Conservation (phyloP, 331 rosid species). For the Quercus tomentella region DNA sequence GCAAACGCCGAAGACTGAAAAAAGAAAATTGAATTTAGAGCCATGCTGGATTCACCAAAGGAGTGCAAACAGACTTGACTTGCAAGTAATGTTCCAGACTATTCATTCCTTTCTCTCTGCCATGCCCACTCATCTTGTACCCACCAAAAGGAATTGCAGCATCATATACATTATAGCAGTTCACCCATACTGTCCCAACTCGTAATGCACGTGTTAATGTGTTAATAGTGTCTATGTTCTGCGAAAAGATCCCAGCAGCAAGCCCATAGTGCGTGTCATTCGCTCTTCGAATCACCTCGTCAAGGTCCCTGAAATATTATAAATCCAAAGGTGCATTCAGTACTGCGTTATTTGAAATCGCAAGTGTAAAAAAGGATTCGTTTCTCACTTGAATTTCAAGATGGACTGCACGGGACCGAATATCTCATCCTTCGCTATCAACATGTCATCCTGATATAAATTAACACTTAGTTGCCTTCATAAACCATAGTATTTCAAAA, state of each 20-base stretch:
- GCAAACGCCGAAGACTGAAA: background rate
- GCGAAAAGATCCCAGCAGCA: conserved; percentile 83
- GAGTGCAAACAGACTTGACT: conserved; percentile 83
- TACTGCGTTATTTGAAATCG: too few relatives aligned
- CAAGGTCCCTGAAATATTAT: conserved; percentile 42
- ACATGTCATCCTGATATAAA: conserved; percentile 66
- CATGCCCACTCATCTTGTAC: conserved; percentile 85
- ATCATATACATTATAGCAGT: conserved; percentile 74
- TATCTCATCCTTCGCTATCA: conserved; percentile 80
- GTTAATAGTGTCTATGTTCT: conserved; percentile 67
- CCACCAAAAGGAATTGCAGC: conserved; percentile 96
- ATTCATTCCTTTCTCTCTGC: conserved; percentile 82
- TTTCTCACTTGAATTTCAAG: conserved; percentile 67
- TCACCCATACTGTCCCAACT: conserved; percentile 76
- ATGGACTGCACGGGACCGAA: conserved; percentile 91
- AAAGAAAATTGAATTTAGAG: conserved; percentile 30
- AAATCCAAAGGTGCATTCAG: too few relatives aligned
- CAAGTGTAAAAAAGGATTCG: background rate
- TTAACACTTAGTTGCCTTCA: conserved; percentile 1
- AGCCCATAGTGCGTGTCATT: conserved; percentile 69
- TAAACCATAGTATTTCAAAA: background rate
- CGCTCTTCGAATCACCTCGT: conserved; percentile 71
- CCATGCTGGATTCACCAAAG: conserved; percentile 80
- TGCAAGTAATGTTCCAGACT: conserved; percentile 80
- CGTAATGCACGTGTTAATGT: conserved; percentile 59